Conservation (phyloP, 2,329 filamentous ascomycete species). For the Dactylonectria estremocensis region DNA sequence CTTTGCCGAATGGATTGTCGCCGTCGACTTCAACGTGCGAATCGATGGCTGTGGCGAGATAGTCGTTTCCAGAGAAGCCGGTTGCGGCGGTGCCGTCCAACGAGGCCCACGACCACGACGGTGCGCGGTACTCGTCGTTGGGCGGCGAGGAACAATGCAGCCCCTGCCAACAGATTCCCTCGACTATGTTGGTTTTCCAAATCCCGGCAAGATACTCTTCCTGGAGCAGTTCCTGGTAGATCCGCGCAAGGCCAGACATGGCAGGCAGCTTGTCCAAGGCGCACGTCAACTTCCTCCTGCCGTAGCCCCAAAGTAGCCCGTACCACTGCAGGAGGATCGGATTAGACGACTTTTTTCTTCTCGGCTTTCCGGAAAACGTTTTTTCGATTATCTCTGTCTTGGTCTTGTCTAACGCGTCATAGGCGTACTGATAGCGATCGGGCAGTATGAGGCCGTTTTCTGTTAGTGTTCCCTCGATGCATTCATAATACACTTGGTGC, state of each 20-base stretch:
- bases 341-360: neutral
- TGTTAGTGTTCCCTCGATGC: constrained; percentile 19
- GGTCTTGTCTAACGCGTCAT: neutral
- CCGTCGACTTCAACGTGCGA: constrained; percentile 14
- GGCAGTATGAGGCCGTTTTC: constrained; percentile 11
- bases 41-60: constrained; percentile 2
- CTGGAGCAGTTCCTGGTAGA: constrained; percentile 21
- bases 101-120: constrained; percentile 35
- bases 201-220: constrained; percentile 31
- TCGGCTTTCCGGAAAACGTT: neutral
- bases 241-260: constrained; percentile 22
- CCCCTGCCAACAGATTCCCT: constrained; percentile 23
- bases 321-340: neutral
- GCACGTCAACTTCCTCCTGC: constrained; percentile 18
- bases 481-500: constrained; percentile 33
- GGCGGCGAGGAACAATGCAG: constrained; percentile 1
- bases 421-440: constrained; percentile 1
- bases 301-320: neutral
- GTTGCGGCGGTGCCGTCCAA: constrained; percentile 21
- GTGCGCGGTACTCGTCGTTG: constrained; percentile 27
- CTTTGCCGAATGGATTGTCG: constrained; percentile 19
- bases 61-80: neutral
- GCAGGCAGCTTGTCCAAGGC: constrained; percentile 31
- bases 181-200: constrained; percentile 18
- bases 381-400: neutral